phyloP scores from a whole-genome alignment of 2,329 filamentous ascomycete genomes.

The Cylindrodendrum hubeiense region DNA sequence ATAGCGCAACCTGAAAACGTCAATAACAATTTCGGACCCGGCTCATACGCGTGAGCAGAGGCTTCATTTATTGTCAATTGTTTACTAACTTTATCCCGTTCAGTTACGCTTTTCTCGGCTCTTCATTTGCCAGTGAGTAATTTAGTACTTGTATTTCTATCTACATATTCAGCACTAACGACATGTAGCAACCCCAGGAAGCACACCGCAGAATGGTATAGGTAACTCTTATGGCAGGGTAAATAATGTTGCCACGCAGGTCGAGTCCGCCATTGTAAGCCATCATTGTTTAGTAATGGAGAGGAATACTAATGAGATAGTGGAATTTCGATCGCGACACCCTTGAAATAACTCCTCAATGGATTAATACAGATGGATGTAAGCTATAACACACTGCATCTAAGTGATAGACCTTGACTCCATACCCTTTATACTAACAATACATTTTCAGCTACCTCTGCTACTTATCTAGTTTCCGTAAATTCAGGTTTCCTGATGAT shows the following conservation, averaged over 20 bases:
- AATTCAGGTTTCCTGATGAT: too few species aligned
- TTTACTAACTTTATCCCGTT: not conserved
- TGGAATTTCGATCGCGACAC: not conserved
- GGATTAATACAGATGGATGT: not conserved
- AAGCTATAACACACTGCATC: too few species aligned
- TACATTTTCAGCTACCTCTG: too few species aligned
- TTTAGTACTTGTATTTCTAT: not conserved
- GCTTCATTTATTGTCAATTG: too few species aligned
- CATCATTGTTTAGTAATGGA: not conserved
- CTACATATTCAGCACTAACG: not conserved
- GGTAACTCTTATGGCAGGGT: not conserved
- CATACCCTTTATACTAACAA: too few species aligned
- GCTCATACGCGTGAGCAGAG: not conserved
- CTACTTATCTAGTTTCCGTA: too few species aligned
- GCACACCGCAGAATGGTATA: not conserved
- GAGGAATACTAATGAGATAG: not conserved
- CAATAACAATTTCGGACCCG: not conserved
- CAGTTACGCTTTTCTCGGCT: not conserved
- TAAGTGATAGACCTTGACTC: too few species aligned
- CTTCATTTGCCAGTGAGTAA: not conserved
- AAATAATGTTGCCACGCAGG: not conserved
- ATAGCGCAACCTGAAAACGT: not conserved
- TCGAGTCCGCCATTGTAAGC: not conserved
- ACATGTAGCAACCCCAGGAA: not conserved
- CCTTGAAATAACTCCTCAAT: not conserved